These are phyloP conservation scores for Neospermospora avenae DNA, from an alignment of 2,329 filamentous ascomycete species.

Conservation along the genomic window DNA sequence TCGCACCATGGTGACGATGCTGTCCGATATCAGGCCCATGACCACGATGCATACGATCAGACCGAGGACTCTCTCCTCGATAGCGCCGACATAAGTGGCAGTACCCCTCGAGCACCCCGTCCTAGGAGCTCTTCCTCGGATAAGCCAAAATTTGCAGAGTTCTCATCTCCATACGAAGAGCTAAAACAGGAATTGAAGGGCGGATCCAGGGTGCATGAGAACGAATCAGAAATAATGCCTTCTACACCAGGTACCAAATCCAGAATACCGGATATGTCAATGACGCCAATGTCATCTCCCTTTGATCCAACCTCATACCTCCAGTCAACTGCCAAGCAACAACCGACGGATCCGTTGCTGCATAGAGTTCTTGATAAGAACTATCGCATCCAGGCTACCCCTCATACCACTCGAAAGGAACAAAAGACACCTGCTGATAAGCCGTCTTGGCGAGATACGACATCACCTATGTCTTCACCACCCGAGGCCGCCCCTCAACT, in stretches of 20 bases:
- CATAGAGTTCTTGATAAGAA: conserved; percentile 94
- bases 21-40: conserved; percentile 20
- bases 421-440: conserved; percentile 32
- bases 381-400: conserved; percentile 90
- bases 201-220: conserved; percentile 38
- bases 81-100: conserved; percentile 59
- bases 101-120: conserved; percentile 61
- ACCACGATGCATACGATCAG: conserved; percentile 34
- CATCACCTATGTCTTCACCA: conserved; percentile 60
- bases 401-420: conserved; percentile 56
- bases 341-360: conserved; percentile 69
- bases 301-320: conserved; percentile 47
- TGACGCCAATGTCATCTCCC: conserved; percentile 59
- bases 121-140: conserved; percentile 44
- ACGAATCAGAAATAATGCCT: conserved; percentile 39
- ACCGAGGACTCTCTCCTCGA: conserved; percentile 66
- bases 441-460: conserved; percentile 33
- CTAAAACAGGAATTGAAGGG: conserved; percentile 63
- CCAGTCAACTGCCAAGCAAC: conserved; percentile 35
- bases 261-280: conserved; percentile 58
- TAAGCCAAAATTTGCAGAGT: conserved; percentile 56
- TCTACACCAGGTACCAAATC: conserved; percentile 38
- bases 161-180: conserved; percentile 74
- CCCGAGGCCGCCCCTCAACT: conserved; percentile 79
- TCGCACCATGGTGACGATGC: conserved; percentile 38